Evolutionary conservation across 805 yeast genomes (phyloP).

Genomic region (Maudiozyma saulgeensis): DNA sequence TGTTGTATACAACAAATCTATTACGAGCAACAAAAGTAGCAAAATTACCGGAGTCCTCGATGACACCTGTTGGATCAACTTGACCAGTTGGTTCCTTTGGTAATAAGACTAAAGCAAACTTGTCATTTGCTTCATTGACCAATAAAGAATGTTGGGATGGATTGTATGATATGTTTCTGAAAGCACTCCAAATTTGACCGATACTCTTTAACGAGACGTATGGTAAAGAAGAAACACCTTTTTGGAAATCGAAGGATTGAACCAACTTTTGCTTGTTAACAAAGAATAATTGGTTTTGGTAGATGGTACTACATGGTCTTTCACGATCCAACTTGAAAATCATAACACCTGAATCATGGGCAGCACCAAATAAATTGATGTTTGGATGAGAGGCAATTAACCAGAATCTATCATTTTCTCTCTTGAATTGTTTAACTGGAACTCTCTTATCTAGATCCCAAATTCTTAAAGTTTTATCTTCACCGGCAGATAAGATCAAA

Average conservation of each 20-base stretch:
- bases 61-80: conserved; percentile 76
- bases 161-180: conserved; percentile 78
- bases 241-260: conserved; percentile 63
- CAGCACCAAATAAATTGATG: conserved; percentile 88
- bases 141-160: conserved; percentile 84
- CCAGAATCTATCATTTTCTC: conserved; percentile 95
- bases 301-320: conserved; percentile 66
- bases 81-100: conserved; percentile 90
- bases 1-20: conserved; percentile 76
- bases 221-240: conserved; percentile 60
- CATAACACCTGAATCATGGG: conserved; percentile 96
- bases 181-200: conserved; percentile 79
- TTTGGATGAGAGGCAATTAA: conserved; percentile 78
- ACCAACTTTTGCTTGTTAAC: conserved; percentile 81
- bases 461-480: conserved; percentile 89
- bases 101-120: conserved; percentile 63
- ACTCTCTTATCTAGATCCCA: conserved; percentile 95
- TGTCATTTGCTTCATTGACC: conserved; percentile 59
- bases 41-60: conserved; percentile 71
- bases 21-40: conserved; percentile 93
- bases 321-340: conserved; percentile 95
- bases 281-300: conserved; percentile 65
- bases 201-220: conserved; percentile 74
- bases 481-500: conserved; percentile 84
- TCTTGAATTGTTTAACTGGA: conserved; percentile 85